phyloP scores from a whole-genome alignment of 352 stramenopile genomes.

The Pythium vanterpoolii region DNA sequence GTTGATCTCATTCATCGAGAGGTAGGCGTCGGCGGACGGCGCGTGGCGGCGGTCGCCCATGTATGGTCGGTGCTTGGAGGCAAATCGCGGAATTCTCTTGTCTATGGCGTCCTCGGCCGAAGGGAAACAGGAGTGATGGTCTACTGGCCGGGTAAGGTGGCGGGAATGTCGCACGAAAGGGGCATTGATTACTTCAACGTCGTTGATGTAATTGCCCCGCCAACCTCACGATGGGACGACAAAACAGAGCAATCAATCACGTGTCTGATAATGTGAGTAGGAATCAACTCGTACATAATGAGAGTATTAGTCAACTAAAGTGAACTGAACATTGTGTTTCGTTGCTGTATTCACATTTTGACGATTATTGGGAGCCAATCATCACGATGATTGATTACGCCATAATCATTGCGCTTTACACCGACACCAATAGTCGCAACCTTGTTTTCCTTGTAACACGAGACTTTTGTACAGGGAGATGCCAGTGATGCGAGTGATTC shows the following conservation, averaged over 20 bases:
- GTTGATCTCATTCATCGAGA: slow-evolving; percentile 1
- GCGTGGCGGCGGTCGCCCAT: slow-evolving; percentile 9
- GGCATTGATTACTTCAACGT: slow-evolving; percentile 25
- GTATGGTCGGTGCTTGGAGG: not conserved
- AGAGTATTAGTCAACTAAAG: no score
- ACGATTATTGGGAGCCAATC: no score
- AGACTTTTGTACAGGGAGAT: no score
- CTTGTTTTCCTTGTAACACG: no score
- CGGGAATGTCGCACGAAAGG: slow-evolving; percentile 20
- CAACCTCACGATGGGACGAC: slow-evolving; percentile 10
- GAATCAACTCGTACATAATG: no score
- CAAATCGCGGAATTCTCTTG: not conserved
- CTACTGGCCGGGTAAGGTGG: slow-evolving; percentile 3
- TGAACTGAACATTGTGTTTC: no score
- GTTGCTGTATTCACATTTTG: no score
- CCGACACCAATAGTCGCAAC: no score
- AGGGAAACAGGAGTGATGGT: slow-evolving; percentile 13
- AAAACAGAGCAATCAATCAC: not conserved
- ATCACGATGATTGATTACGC: no score
- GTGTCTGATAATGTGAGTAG: no score
- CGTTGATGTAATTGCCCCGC: not conserved
- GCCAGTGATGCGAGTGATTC: no score
- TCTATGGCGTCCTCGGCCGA: not conserved
- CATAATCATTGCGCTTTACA: no score
- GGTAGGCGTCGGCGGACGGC: not conserved